Evolutionary conservation across 2,329 filamentous ascomycete genomes (phyloP).

Genomic region (Aspergillus pseudoterreus): DNA sequence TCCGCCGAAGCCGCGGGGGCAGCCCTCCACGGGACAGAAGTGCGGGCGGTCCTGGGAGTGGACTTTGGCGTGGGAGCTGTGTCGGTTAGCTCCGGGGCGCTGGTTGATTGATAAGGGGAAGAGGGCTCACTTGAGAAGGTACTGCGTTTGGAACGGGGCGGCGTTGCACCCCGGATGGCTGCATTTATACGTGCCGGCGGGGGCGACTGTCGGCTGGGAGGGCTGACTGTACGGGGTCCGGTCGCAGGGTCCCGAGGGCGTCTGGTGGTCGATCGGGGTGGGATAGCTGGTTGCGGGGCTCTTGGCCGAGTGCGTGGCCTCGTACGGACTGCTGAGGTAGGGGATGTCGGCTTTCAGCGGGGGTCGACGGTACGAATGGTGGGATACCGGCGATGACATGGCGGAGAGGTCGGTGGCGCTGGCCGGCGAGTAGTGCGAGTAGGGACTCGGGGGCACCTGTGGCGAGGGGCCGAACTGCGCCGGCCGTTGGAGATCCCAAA

Average conservation of each 20-base stretch:
- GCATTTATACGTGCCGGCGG: conserved; percentile 48
- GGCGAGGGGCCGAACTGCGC: conserved; percentile 25
- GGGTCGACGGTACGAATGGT: conserved; percentile 26
- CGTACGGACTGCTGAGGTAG: conserved; percentile 26
- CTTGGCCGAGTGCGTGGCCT: conserved; percentile 27
- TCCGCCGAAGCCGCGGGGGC: conserved; percentile 57
- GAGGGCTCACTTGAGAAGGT: conserved; percentile 56
- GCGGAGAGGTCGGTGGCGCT: conserved; percentile 34
- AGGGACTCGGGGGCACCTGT: conserved; percentile 32
- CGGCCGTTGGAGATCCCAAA: conserved; percentile 29
- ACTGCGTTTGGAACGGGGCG: conserved; percentile 61
- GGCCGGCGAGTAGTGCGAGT: conserved; percentile 36
- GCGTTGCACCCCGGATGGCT: conserved; percentile 55
- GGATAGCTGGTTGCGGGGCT: conserved; percentile 38
- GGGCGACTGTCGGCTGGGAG: conserved; percentile 18
- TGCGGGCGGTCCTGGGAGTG: conserved; percentile 62
- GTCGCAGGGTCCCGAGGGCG: conserved; percentile 19
- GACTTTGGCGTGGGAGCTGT: conserved; percentile 54
- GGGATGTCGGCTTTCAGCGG: conserved; percentile 24
- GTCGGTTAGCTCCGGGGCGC: conserved; percentile 5
- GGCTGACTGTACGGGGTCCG: conserved; percentile 18
- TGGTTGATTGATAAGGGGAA: background rate
- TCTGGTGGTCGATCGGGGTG: conserved; percentile 38
- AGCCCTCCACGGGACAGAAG: conserved; percentile 58
- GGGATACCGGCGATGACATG: conserved; percentile 33